These are phyloP conservation scores for Chlorella sp. DNA, from an alignment of 139 green algal species.

Conservation along the genomic window DNA sequence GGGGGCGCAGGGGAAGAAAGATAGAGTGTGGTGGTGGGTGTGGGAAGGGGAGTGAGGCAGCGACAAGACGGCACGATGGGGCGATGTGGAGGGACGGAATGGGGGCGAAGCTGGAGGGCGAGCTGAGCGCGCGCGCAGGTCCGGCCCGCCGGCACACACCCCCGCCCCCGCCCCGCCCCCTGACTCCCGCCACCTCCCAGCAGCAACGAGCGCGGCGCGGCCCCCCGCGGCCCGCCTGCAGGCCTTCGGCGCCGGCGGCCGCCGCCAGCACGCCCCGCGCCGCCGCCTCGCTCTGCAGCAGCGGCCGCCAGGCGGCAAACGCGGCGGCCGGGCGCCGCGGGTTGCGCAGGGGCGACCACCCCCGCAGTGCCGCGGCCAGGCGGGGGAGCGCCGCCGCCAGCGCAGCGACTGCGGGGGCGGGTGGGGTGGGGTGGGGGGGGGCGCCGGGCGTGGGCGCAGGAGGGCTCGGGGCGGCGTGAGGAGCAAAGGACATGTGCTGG, in stretches of 20 bases:
- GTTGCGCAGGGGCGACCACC: conserved; percentile 67
- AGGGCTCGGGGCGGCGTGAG: too few relatives aligned
- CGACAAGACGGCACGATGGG: conserved; percentile 4
- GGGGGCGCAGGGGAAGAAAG: neutral
- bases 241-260: neutral
- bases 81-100: neutral
- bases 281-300: conserved; percentile 62
- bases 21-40: neutral
- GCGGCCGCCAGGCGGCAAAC: conserved; percentile 62
- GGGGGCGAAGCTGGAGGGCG: conserved; percentile 20
- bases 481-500: neutral
- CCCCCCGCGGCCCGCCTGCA: neutral
- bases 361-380: conserved; percentile 38
- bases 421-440: too few relatives aligned
- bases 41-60: too few relatives aligned
- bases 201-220: too few relatives aligned
- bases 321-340: conserved; percentile 41
- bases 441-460: too few relatives aligned
- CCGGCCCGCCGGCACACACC: too few relatives aligned
- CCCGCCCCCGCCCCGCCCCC: too few relatives aligned
- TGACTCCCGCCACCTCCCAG: too few relatives aligned
- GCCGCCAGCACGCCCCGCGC: conserved; percentile 4
- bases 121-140: too few relatives aligned
- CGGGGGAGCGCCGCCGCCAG: conserved; percentile 35
- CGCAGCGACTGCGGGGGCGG: neutral